Base-by-base conservation (phyloP, 805 yeast genomes). In the Brettanomyces sp. region DNA sequence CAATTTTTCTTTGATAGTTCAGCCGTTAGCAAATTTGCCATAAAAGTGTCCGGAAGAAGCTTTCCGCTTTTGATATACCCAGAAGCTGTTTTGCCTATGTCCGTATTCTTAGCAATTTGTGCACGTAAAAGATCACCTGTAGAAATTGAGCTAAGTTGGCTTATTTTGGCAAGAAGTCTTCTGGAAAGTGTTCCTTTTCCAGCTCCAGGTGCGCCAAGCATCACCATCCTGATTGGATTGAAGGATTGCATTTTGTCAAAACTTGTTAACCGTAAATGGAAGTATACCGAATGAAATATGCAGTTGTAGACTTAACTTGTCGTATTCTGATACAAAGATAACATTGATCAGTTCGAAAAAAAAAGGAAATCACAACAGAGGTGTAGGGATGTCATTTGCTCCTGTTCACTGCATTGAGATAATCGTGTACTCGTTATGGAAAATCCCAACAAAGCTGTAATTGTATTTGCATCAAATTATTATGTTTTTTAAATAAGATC, bases 131-230 rank as follows among this genome's bases (percentile, higher is more conserved):
- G 65, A 63, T 90, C 96, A 2, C 98, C 98, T 0, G 95, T 82
- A 1, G 95, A 80, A 7, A 91, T 64, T 1, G 91, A 68, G 12
- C 70, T 60, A 22, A 90, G 62, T 36, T 54, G 51, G 2, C 83
- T 74, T 47, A 80, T 72, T 37, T 67, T 63, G 44, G 75, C 73
- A 48, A 82, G 60, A 4, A 90, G 67, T 48, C 80, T 72, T 2
- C 83, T 65, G 0, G 96, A 84, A 53, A 84, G 85, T 0, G 98
- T 90, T 1, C 97, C 97, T 60, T 90, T 90, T 1, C 98, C 98
- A 1, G 96, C 75, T 0, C 98, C 98, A 0, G 98, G 98, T 0
- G 97, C 95, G 3, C 97, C 97, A 24, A 91, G 66, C 7, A 90
- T 68, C 25, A 90, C 70, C 36, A 88, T 63, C 55, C 96, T 68